Base-by-base conservation (phyloP, 1,284 basidiomycete species). In the Polyporus tsugae region DNA sequence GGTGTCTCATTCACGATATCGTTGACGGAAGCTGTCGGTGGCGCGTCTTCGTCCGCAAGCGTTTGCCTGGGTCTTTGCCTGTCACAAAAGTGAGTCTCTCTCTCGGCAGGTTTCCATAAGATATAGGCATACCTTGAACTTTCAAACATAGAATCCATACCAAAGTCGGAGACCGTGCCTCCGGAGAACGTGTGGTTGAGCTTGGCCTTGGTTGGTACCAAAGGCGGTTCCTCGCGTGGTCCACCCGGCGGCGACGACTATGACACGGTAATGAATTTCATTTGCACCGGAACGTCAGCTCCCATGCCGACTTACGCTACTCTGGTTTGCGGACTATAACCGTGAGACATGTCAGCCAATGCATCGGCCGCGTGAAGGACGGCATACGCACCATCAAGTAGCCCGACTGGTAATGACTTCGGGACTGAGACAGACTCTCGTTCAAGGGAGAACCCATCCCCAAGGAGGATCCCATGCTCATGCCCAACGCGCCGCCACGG, bases 131-230 rank as follows among this genome's bases (percentile, higher is more conserved):
- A 90, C 85, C 88, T 86, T 38, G 89, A 83, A 69, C 85, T 91
- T 76, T 92, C 87, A 72, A 93, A 93, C 91, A 93, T 92, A 25
- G 92, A 92, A 70, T 92, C 91, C 81, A 91, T 88, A 1, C 91
- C 92, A 79, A 92, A 93, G 68, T 91, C 90, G 15, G 88, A 85
- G 0, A 87, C 83, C 25, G 87, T 82, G 19, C 86, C 86, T 61
- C 89, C 85, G n/a, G 88, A 83, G 19, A 92, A 81, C 6, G 86
- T 84, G 63, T 89, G 85, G 75, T 89, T 92, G 81, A 93, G 85
- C 77, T 93, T 93, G 25, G 92, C 92, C 76, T 93, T 92, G 0
- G 91, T 93, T 67, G 85, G 88, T 17, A 93, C 88, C 13, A 91
- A 83, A 7, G 91, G 90, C 55, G 86, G 82, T 66, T 93, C 91